phyloP scores from a whole-genome alignment of 208 protist species.

The Trypanosomatidae sp. region DNA sequence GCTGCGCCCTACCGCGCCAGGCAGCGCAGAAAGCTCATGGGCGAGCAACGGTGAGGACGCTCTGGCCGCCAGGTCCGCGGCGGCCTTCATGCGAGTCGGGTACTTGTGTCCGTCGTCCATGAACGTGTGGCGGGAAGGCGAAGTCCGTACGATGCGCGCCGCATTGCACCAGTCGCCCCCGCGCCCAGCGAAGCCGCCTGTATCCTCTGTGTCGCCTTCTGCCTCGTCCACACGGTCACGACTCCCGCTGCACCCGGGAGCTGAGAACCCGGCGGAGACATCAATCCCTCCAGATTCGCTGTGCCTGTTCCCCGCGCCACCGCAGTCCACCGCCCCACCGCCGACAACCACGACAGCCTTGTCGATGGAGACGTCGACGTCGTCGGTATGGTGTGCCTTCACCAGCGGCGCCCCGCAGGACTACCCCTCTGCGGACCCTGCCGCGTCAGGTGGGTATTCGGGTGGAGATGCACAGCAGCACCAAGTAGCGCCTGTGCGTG shows the following conservation, averaged over 20 bases:
- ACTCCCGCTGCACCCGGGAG: neutral
- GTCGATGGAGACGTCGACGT: neutral
- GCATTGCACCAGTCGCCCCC: neutral
- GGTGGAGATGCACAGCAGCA: constrained; percentile 1
- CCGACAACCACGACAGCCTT: neutral
- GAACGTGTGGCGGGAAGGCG: constrained; percentile 33
- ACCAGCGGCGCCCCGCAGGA: constrained; percentile 39
- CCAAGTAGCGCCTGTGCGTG: neutral
- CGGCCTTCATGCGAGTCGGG: constrained; percentile 28
- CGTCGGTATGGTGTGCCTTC: constrained; percentile 23
- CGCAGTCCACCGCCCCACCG: neutral
- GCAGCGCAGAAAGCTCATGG: neutral
- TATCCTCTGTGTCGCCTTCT: neutral
- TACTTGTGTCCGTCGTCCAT: constrained; percentile 40
- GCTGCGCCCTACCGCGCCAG: constrained; percentile 16
- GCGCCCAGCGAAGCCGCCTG: neutral
- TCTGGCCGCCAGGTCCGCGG: neutral
- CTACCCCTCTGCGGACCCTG: constrained; percentile 3
- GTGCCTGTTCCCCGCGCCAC: neutral
- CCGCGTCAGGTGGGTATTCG: neutral
- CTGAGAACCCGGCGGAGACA: neutral
- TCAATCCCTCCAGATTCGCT: neutral
- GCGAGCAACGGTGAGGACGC: neutral
- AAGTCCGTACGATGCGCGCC: constrained; percentile 11
- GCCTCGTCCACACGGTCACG: neutral